A percentile compares a stretch with the other conserved stretches of the same genome.
Conservation (phyloP, 2,329 filamentous ascomycete genomes). For the Fusarium mexicanum region DNA sequence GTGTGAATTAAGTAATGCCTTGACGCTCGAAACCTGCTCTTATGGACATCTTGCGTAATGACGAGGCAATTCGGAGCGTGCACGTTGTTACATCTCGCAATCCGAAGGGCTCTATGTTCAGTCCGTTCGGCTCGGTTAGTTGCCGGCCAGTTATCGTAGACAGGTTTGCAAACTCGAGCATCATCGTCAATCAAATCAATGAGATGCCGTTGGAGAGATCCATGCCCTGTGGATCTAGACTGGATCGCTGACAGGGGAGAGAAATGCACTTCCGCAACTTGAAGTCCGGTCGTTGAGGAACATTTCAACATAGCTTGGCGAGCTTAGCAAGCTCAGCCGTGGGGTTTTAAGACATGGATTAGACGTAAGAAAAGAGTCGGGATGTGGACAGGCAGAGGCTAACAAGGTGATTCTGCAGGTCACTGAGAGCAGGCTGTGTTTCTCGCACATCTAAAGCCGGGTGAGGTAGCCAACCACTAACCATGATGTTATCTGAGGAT, state of each 20-base stretch:
- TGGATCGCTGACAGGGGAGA: constrained; percentile 18
- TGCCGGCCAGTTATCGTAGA: constrained; percentile 61
- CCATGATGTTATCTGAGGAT: background rate
- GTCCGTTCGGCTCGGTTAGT: constrained; percentile 66
- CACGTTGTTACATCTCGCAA: constrained; percentile 71
- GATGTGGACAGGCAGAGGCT: background rate
- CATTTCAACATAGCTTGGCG: background rate
- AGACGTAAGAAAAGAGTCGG: constrained; percentile 12
- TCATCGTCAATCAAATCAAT: constrained; percentile 12
- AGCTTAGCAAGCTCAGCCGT: background rate
- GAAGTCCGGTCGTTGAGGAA: constrained; percentile 29
- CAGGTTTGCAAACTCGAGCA: background rate
- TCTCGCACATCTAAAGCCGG: constrained; percentile 41
- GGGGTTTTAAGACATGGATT: constrained; percentile 12
- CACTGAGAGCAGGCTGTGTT: background rate
- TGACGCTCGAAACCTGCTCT: constrained; percentile 49
- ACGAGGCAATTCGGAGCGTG: constrained; percentile 67
- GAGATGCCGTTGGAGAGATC: constrained; percentile 18
- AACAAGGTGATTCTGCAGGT: background rate
- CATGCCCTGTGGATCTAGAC: constrained; percentile 10
- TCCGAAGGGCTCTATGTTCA: constrained; percentile 70
- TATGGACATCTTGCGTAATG: constrained; percentile 65
- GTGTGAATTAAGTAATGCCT: constrained; percentile 28
- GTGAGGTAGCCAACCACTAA: constrained; percentile 8
- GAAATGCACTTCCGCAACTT: constrained; percentile 26